phyloP scores from a whole-genome alignment of 2,329 filamentous ascomycete species.

The Alternaria viburni region DNA sequence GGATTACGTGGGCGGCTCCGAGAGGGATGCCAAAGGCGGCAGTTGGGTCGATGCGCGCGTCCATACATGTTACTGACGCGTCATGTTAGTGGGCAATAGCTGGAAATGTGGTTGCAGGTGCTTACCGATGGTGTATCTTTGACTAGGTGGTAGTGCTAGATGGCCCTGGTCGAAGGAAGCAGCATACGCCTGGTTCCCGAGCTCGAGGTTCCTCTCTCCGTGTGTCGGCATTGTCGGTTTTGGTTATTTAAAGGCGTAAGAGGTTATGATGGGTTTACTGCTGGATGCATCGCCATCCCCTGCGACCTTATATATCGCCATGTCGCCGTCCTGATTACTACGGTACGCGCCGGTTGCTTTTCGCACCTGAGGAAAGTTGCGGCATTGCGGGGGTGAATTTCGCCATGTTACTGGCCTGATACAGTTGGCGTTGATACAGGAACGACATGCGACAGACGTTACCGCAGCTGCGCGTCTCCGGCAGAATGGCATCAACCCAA shows the following conservation, averaged over 20 bases:
- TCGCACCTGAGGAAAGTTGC: not conserved
- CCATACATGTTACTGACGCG: conserved; percentile 75
- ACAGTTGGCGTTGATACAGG: conserved; percentile 5
- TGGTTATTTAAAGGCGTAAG: not conserved
- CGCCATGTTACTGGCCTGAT: conserved; percentile 7
- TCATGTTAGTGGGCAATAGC: not conserved
- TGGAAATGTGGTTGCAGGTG: not conserved
- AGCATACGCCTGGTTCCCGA: conserved; percentile 65
- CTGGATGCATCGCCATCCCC: not conserved
- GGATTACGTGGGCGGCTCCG: conserved; percentile 79
- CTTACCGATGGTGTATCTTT: conserved; percentile 70
- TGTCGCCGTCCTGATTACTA: not conserved
- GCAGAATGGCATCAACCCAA: not conserved
- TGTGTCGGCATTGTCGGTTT: conserved; percentile 49
- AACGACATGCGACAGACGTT: conserved; percentile 7
- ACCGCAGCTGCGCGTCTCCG: conserved; percentile 3
- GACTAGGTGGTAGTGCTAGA: conserved; percentile 71
- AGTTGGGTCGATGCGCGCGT: conserved; percentile 73
- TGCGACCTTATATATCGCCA: conserved; percentile 2
- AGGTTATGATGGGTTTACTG: not conserved
- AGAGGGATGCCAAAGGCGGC: conserved; percentile 72
- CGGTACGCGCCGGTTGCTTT: not conserved
- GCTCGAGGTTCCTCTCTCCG: conserved; percentile 62
- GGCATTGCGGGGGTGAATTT: conserved; percentile 1
- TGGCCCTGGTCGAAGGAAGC: conserved; percentile 68